These are phyloP conservation scores for Sporothrix inflata DNA, from an alignment of 2,329 filamentous ascomycete species.

Conservation along the genomic window DNA sequence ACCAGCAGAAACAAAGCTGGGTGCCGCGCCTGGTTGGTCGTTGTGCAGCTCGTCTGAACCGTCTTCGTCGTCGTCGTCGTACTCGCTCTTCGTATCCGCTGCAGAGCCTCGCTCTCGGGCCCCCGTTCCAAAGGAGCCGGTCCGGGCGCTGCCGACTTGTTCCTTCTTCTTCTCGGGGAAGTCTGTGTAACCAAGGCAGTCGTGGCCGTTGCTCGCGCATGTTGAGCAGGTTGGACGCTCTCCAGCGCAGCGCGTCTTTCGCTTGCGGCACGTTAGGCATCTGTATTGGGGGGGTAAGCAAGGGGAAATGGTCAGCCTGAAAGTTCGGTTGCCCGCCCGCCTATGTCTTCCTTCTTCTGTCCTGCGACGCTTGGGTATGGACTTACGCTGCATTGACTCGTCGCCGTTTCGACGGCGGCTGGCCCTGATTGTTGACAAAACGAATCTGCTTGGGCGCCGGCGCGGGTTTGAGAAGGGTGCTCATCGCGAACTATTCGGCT, in stretches of 20 bases:
- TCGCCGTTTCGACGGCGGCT: slow-evolving; percentile 76
- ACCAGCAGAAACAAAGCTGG: not conserved
- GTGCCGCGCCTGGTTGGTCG: slow-evolving; percentile 33
- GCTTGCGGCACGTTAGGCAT: slow-evolving; percentile 73
- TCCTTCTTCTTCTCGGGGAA: slow-evolving; percentile 51
- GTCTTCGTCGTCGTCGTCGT: slow-evolving; percentile 36
- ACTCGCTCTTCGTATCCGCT: slow-evolving; percentile 33
- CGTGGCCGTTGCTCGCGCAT: slow-evolving; percentile 71
- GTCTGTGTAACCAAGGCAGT: slow-evolving; percentile 69
- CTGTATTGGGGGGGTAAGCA: slow-evolving; percentile 43
- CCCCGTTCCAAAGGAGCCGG: slow-evolving; percentile 29
- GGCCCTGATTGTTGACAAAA: slow-evolving; percentile 81
- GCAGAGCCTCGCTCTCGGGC: slow-evolving; percentile 26
- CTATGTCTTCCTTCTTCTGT: not conserved
- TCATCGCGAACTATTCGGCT: slow-evolving; percentile 45
- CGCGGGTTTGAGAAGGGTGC: slow-evolving; percentile 49
- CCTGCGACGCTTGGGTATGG: not conserved
- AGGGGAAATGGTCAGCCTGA: slow-evolving; percentile 7
- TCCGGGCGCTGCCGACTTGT: slow-evolving; percentile 21
- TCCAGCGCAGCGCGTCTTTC: slow-evolving; percentile 75
- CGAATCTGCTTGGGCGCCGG: slow-evolving; percentile 65
- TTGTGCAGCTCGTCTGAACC: slow-evolving; percentile 32
- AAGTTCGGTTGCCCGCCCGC: not conserved
- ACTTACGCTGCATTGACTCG: slow-evolving; percentile 78
- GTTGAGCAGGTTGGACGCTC: slow-evolving; percentile 74